Evolutionary conservation across 1,284 basidiomycete genomes (phyloP).

Genomic region (Tilletiaria anomala): DNA sequence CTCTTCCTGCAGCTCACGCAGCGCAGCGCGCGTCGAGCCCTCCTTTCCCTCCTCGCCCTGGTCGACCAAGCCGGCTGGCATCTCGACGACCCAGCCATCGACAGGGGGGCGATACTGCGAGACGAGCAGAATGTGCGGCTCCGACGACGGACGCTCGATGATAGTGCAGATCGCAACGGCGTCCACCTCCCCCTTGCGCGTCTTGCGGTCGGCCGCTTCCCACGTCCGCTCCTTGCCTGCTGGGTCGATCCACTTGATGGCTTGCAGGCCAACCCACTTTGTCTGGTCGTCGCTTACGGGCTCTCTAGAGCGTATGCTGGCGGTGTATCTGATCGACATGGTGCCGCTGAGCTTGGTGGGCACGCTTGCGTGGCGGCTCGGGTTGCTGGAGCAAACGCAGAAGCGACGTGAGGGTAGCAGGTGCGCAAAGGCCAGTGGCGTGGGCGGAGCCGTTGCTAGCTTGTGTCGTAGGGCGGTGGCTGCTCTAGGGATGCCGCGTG

Average conservation of each 20-base stretch:
- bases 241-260: slow-evolving; percentile 35
- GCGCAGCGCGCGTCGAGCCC: slow-evolving; percentile 25
- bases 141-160: slow-evolving; percentile 13
- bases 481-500: too few species aligned
- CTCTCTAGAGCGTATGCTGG: slow-evolving; percentile 8
- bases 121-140: slow-evolving; percentile 28
- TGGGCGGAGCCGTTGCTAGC: too few species aligned
- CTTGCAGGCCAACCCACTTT: slow-evolving; percentile 33
- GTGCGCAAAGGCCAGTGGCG: too few species aligned
- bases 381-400: too few species aligned
- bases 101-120: slow-evolving; percentile 7
- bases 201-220: slow-evolving; percentile 35
- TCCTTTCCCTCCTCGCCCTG: slow-evolving; percentile 25
- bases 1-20: slow-evolving; percentile 33
- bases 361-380: too few species aligned
- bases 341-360: too few species aligned
- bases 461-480: too few species aligned
- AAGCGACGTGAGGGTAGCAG: too few species aligned
- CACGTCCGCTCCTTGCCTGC: slow-evolving; percentile 30
- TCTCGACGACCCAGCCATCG: slow-evolving; percentile 24
- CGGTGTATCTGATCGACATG: slow-evolving; percentile 1
- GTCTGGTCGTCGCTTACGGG: slow-evolving; percentile 21
- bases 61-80: slow-evolving; percentile 37
- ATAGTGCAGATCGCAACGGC: too few species aligned
- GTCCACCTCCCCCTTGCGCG: slow-evolving; percentile 33